Percentiles rank a stretch among this genome's conserved stretches.
Evolutionary conservation across 225 moss, liverwort and hornwort species (phyloP).

Genomic region (Anthoceros angustus): DNA sequence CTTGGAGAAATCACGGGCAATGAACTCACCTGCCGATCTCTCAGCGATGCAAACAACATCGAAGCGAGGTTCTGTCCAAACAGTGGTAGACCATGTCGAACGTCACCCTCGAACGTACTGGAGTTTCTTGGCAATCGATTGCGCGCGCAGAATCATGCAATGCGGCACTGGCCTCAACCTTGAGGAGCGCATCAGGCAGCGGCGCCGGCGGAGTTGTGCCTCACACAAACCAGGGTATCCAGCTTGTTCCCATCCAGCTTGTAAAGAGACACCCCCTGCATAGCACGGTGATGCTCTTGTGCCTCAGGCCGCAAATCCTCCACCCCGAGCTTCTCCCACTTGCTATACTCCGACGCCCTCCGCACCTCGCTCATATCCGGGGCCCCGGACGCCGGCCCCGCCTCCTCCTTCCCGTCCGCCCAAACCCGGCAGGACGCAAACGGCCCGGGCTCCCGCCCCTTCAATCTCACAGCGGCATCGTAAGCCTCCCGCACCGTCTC

Average conservation of each 20-base stretch:
- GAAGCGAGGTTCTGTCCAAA: no score
- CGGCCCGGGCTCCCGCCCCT: conserved; percentile 10
- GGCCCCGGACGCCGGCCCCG: conserved; percentile 19
- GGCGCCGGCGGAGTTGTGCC: not conserved
- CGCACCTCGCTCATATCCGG: conserved; percentile 20
- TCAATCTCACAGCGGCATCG: conserved; percentile 18
- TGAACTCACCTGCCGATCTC: no score
- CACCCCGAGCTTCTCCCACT: conserved; percentile 28
- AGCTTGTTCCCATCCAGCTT: conserved; percentile 38
- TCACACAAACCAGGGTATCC: conserved; percentile 29
- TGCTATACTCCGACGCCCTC: conserved; percentile 25
- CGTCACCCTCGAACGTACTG: no score
- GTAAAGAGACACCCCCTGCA: conserved; percentile 30
- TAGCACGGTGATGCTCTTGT: conserved; percentile 19
- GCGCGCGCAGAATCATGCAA: no score
- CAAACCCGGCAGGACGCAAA: conserved; percentile 20
- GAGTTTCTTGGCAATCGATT: no score
- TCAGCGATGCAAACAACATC: no score
- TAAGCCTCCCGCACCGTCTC: conserved; percentile 12
- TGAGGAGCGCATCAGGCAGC: no score
- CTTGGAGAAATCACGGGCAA: no score
- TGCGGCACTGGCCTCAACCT: no score
- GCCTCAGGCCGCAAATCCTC: conserved; percentile 20
- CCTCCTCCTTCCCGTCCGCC: conserved; percentile 12
- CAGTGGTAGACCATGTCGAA: no score